phyloP scores from a whole-genome alignment of 345 rosid genomes.

The Geranium brycei region DNA sequence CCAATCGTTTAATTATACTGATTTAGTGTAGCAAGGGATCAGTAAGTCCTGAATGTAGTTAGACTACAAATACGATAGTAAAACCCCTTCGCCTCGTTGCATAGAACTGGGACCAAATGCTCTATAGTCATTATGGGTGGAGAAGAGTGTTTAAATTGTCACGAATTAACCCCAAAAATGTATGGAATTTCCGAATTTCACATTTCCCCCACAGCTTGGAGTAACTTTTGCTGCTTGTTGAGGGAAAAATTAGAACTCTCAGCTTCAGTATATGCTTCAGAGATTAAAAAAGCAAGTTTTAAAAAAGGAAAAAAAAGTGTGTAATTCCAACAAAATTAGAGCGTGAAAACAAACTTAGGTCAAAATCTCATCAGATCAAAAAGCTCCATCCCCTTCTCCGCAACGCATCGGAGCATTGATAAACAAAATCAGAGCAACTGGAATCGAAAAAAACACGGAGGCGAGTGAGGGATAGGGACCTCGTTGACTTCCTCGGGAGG shows the following conservation, averaged over 20 bases:
- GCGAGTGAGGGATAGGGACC: slow-evolving; percentile 24
- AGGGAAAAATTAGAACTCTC: too few species aligned
- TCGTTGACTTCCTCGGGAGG: slow-evolving; percentile 79
- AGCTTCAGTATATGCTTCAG: background rate
- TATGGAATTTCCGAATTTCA: too few species aligned
- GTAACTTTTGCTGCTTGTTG: too few species aligned
- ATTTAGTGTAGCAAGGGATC: too few species aligned
- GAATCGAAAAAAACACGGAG: background rate
- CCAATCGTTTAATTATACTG: too few species aligned
- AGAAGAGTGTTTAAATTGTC: background rate
- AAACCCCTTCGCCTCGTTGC: background rate
- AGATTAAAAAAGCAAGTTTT: background rate
- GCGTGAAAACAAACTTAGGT: background rate
- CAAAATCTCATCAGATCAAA: background rate
- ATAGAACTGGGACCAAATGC: background rate
- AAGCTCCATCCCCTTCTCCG: background rate
- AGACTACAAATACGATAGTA: too few species aligned
- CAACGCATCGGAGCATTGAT: background rate
- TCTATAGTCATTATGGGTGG: background rate
- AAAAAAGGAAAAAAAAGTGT: background rate
- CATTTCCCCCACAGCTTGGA: too few species aligned
- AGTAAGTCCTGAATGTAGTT: too few species aligned
- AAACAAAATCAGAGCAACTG: background rate
- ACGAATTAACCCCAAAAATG: background rate
- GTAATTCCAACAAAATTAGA: too few species aligned